These are phyloP conservation scores for Pythium dissimile DNA, from an alignment of 352 stramenopile species.

Conservation along the genomic window DNA sequence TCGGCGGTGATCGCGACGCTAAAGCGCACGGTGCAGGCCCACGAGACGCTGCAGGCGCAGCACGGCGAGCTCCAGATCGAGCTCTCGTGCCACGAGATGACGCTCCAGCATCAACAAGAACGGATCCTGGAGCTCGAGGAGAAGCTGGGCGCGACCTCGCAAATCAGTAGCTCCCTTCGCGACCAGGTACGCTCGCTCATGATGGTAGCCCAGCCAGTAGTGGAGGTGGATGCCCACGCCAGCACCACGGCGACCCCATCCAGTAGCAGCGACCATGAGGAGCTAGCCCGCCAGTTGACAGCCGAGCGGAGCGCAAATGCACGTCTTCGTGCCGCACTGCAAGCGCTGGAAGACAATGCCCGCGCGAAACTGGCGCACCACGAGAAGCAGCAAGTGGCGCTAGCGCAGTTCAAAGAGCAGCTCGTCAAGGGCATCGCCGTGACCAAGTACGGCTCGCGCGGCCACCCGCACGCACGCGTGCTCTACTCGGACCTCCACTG, in stretches of 20 bases:
- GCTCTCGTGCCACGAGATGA: conserved; percentile 39
- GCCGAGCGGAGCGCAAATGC: conserved; percentile 27
- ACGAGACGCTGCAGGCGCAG: conserved; percentile 25
- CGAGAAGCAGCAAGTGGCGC: conserved; percentile 36
- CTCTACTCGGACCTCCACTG: conserved; percentile 52
- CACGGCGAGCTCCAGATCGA: conserved; percentile 41
- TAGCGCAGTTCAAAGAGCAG: conserved; percentile 56
- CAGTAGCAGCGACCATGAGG: conserved; percentile 12
- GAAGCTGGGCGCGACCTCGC: conserved; percentile 7
- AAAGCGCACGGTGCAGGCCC: conserved; percentile 19
- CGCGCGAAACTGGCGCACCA: conserved; percentile 25
- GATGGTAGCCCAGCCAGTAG: neutral
- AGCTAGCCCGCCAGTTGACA: conserved; percentile 23
- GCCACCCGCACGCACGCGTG: conserved; percentile 44
- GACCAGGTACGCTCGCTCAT: conserved; percentile 22
- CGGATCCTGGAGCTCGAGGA: conserved; percentile 27
- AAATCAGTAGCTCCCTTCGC: conserved; percentile 22
- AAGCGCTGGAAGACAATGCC: conserved; percentile 29
- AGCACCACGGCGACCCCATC: neutral
- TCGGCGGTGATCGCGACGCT: conserved; percentile 22
- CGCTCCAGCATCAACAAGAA: conserved; percentile 34
- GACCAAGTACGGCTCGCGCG: conserved; percentile 50
- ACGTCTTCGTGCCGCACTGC: conserved; percentile 29
- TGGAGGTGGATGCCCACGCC: too few species aligned
- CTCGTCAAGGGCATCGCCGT: conserved; percentile 46